phyloP scores from a whole-genome alignment of 2,329 filamentous ascomycete genomes.

The Rhynchosporium graminicola region DNA sequence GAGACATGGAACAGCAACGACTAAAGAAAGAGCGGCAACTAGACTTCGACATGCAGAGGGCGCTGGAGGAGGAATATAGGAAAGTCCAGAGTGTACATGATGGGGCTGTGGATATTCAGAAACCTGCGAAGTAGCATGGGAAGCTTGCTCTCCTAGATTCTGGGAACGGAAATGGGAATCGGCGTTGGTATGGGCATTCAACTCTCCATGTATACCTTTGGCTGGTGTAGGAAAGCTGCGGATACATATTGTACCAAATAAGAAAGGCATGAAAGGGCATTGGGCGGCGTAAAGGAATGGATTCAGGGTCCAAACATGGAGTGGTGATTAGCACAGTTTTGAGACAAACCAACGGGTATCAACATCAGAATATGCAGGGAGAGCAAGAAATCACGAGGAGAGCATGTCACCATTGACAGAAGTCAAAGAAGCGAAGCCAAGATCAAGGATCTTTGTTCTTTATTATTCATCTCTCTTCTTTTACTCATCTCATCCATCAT shows the following conservation, averaged over 20 bases:
- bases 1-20: constrained; percentile 91
- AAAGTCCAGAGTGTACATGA: constrained; percentile 79
- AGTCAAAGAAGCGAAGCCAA: constrained; percentile 4
- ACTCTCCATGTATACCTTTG: background rate
- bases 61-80: constrained; percentile 84
- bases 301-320: too few relatives aligned
- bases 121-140: constrained; percentile 22
- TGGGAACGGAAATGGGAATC: too few relatives aligned
- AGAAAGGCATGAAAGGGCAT: constrained; percentile 9
- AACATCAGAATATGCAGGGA: background rate
- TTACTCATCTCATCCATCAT: background rate
- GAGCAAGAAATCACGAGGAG: background rate
- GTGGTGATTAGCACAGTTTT: constrained; percentile 5
- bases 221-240: constrained; percentile 11
- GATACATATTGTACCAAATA: constrained; percentile 15
- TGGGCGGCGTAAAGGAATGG: constrained; percentile 16
- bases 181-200: background rate
- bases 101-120: constrained; percentile 36
- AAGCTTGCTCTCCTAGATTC: background rate
- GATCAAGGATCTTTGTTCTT: constrained; percentile 18
- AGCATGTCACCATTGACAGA: background rate
- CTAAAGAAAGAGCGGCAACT: constrained; percentile 87
- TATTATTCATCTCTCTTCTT: constrained; percentile 12
- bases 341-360: background rate
- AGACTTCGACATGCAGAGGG: constrained; percentile 90